Evolutionary conservation across 257 asterid genomes (phyloP).

Genomic region (Salvia hispanica): DNA sequence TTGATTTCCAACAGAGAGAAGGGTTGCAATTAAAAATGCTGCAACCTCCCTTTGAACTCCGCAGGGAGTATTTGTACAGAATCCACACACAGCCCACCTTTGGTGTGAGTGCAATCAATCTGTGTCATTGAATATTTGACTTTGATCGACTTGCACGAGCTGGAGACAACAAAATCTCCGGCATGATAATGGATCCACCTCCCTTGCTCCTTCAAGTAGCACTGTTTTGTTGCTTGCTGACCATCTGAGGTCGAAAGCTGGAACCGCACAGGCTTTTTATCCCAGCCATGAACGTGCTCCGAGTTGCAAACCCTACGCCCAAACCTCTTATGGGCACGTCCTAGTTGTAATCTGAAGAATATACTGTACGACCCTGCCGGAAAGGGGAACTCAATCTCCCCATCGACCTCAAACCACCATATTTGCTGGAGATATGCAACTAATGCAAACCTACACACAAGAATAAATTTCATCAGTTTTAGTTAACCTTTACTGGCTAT

Average conservation of each 20-base stretch:
- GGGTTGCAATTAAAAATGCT: conserved; percentile 54
- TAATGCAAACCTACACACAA: conserved; percentile 54
- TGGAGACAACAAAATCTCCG: conserved; percentile 66
- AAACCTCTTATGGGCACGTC: conserved; percentile 58
- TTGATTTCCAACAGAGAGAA: conserved; percentile 29
- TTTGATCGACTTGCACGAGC: conserved; percentile 41
- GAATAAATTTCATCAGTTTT: not conserved
- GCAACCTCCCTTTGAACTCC: conserved; percentile 60
- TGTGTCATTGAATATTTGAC: conserved; percentile 90
- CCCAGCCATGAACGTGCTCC: conserved; percentile 94
- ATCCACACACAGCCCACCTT: conserved; percentile 93
- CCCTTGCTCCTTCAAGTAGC: conserved; percentile 76
- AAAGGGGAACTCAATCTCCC: conserved; percentile 85
- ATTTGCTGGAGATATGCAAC: conserved; percentile 95
- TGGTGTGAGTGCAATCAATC: conserved; percentile 90
- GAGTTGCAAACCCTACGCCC: conserved; percentile 67
- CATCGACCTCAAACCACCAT: conserved; percentile 95
- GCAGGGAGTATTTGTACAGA: conserved; percentile 72
- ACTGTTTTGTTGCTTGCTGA: conserved; percentile 70
- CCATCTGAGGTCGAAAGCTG: conserved; percentile 79
- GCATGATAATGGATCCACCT: conserved; percentile 70
- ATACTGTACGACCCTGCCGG: conserved; percentile 80
- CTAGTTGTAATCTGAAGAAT: conserved; percentile 77
- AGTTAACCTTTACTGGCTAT: not conserved
- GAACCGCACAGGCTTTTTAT: conserved; percentile 72